Conservation (phyloP, 352 stramenopile species). For the Phytopythium vexans region DNA sequence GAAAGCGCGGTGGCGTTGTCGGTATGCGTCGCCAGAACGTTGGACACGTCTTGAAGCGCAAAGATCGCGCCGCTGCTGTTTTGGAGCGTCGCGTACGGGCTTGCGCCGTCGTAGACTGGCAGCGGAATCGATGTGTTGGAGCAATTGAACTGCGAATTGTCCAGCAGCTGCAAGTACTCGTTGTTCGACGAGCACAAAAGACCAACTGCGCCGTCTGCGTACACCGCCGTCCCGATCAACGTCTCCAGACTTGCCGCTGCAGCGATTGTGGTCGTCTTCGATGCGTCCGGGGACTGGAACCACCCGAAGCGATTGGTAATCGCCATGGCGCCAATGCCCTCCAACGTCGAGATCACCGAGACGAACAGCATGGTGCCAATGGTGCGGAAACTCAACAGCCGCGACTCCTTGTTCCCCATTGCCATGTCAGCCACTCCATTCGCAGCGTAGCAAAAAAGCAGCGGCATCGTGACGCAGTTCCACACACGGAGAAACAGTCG, state of each 20-base stretch:
- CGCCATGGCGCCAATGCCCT: constrained; percentile 37
- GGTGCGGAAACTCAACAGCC: constrained; percentile 32
- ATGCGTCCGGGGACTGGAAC: constrained; percentile 11
- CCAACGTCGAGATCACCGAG: constrained; percentile 21
- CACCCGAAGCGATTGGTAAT: constrained; percentile 19
- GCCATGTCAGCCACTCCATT: constrained; percentile 42
- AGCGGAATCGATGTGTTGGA: constrained; percentile 42
- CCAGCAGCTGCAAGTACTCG: constrained; percentile 35
- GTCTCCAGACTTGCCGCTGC: not conserved
- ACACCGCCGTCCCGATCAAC: not conserved
- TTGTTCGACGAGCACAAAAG: constrained; percentile 28
- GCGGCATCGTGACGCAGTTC: constrained; percentile 33
- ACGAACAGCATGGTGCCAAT: constrained; percentile 28
- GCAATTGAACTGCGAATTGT: constrained; percentile 27
- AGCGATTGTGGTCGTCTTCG: not conserved
- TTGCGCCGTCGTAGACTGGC: constrained; percentile 26
- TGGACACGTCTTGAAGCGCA: constrained; percentile 25
- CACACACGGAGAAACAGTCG: constrained; percentile 45
- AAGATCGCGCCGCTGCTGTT: constrained; percentile 27
- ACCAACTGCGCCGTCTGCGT: constrained; percentile 23
- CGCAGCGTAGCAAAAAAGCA: constrained; percentile 45
- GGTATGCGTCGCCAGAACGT: constrained; percentile 10
- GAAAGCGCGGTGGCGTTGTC: not conserved
- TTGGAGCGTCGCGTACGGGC: constrained; percentile 14
- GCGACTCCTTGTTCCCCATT: constrained; percentile 29